phyloP scores from a whole-genome alignment of 441 rosid species.

The Gossypium davidsonii region DNA sequence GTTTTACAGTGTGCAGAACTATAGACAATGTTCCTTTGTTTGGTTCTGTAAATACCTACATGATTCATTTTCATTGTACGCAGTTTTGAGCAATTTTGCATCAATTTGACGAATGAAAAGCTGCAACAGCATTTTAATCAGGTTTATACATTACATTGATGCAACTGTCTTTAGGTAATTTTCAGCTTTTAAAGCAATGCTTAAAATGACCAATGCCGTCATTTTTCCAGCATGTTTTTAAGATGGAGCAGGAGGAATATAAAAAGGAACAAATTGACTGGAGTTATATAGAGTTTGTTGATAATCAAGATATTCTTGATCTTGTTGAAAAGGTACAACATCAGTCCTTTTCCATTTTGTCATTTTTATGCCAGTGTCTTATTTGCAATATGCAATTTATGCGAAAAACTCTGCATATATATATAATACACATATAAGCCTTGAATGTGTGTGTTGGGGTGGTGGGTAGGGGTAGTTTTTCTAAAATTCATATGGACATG shows the following conservation, averaged over 20 bases:
- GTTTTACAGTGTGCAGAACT: neutral
- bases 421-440: neutral
- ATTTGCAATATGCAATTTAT: neutral
- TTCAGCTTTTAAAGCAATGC: constrained; percentile 8
- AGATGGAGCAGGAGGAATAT: constrained; percentile 85
- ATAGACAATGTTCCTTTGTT: neutral
- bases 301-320: constrained; percentile 72
- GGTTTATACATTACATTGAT: constrained; percentile 35
- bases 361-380: neutral
- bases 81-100: constrained; percentile 85
- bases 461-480: neutral
- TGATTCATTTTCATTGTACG: constrained; percentile 18
- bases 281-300: constrained; percentile 74
- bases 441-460: neutral
- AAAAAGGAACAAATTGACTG: constrained; percentile 71
- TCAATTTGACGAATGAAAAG: constrained; percentile 79
- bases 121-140: constrained; percentile 82
- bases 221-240: constrained; percentile 62
- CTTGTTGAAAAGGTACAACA: constrained; percentile 52
- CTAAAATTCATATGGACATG: neutral
- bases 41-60: neutral
- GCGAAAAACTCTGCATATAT: neutral
- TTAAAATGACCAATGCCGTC: constrained; percentile 8
- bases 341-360: constrained; percentile 2
- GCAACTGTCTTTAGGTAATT: constrained; percentile 7